phyloP scores from a whole-genome alignment of 2,329 filamentous ascomycete species.

The Scedosporium boydii region DNA sequence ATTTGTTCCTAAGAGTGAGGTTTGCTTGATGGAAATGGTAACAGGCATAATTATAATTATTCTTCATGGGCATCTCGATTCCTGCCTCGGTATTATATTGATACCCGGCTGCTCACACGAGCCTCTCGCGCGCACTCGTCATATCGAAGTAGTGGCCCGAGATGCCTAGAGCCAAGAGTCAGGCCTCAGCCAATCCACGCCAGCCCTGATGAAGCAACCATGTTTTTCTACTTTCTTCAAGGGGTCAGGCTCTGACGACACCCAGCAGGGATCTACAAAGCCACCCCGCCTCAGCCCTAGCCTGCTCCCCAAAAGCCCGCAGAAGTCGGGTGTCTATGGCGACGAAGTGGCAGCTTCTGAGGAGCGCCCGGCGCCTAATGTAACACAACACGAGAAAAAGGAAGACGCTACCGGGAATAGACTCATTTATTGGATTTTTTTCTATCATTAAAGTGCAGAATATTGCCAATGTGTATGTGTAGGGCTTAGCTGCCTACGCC shows the following conservation, averaged over 20 bases:
- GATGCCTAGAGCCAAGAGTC: neutral
- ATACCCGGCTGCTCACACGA: neutral
- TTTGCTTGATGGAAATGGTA: neutral
- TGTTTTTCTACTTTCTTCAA: neutral
- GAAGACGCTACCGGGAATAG: neutral
- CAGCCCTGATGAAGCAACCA: neutral
- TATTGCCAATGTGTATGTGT: neutral
- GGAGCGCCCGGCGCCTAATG: neutral
- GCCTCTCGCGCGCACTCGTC: neutral
- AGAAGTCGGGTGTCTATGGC: neutral
- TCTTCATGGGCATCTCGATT: neutral
- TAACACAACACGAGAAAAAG: neutral
- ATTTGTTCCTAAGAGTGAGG: neutral
- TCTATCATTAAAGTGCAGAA: neutral
- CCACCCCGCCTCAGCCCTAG: neutral
- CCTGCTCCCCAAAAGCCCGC: neutral
- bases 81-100: neutral
- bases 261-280: neutral
- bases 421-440: neutral
- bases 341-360: neutral
- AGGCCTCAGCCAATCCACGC: neutral
- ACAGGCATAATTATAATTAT: too few species aligned
- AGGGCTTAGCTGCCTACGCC: neutral
- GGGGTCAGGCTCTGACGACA: neutral
- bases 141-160: neutral